Evolutionary conservation across 176 grass and related monocot species (phyloP), one percentile per base, ranked within the genome.

Genomic region (Miscanthus lutarioriparius): DNA sequence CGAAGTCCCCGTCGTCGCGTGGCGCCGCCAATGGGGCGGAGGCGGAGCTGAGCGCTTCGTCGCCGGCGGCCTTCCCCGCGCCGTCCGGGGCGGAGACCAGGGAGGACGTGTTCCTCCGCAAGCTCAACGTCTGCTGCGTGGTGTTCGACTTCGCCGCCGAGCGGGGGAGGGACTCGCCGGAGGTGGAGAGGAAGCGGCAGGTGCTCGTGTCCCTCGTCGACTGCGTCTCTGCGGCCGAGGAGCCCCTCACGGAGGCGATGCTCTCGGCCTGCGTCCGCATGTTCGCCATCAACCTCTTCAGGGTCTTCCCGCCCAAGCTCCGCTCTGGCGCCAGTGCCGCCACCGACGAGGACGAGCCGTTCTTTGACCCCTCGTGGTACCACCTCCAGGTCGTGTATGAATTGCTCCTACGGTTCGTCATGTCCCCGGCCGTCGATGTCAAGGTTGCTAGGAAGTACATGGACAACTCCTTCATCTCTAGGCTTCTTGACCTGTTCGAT

Each of bases 281-380:
- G 91, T 98, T 98, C 79, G 83, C 96, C 80, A 88, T 91, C 79
- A 98, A 98, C 82, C 87, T 98, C 54, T 98, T 98, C 89, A 87
- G 96, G 82, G 89, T 95, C 61, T 98, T 98, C 45, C 93, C 96
- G 10, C 92, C 96, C 47, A 95, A 90, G 83, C 73, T 82, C 67
- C 89, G 91, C 48, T 82, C 87, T 1, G 75, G 72, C 37, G 78
- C 67, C 5, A 75, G 67, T 49, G 78, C 67, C 59, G 59, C 44
- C 8, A 62, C 76, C 20, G 96, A 95, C 22, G 92, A 97, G 33
- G 91, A 95, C 58, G 96, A 98, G 53, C 96, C 91, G 0, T 88
- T 92, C 59, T 98, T 95, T 37, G 96, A 98, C 19, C 96, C 96
- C 1, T 90, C 96, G 16, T 98, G 96, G 96, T 98, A 86, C 76